Evolutionary conservation across 2,329 filamentous ascomycete species (phyloP).

Genomic region (Aureobasidium leucospermi): DNA sequence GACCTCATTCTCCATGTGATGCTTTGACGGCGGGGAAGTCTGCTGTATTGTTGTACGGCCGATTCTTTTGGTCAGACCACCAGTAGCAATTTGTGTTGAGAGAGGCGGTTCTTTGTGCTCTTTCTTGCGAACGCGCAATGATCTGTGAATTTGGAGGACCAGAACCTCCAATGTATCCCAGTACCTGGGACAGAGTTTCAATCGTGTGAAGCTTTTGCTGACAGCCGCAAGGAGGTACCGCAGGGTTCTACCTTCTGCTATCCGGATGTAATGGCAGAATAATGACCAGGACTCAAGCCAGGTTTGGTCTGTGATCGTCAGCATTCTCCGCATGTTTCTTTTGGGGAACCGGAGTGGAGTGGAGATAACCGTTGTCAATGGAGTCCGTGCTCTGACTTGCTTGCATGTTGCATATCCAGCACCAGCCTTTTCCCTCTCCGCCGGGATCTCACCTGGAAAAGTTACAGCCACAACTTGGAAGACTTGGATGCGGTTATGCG

Average conservation of each 20-base stretch:
- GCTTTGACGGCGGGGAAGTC: not conserved
- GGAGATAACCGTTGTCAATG: slow-evolving; percentile 2
- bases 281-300: not conserved
- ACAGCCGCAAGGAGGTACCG: not conserved
- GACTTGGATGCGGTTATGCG: slow-evolving; percentile 1
- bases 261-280: not conserved
- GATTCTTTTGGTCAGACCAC: not conserved
- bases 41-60: not conserved
- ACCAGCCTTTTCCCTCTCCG: not conserved
- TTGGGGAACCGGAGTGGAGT: not conserved
- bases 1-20: not conserved
- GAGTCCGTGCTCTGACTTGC: not conserved
- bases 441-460: not conserved
- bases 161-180: not conserved
- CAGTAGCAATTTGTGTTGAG: not conserved
- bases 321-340: slow-evolving; percentile 2
- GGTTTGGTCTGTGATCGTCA: slow-evolving; percentile 7
- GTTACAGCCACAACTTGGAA: slow-evolving; percentile 5
- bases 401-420: not conserved
- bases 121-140: not conserved
- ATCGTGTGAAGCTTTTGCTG: not conserved
- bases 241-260: not conserved
- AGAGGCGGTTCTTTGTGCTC: not conserved
- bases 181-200: slow-evolving; percentile 3
- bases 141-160: not conserved